These are phyloP conservation scores for Blastomyces emzantsi DNA, from an alignment of 2,329 filamentous ascomycete species.

Conservation along the genomic window DNA sequence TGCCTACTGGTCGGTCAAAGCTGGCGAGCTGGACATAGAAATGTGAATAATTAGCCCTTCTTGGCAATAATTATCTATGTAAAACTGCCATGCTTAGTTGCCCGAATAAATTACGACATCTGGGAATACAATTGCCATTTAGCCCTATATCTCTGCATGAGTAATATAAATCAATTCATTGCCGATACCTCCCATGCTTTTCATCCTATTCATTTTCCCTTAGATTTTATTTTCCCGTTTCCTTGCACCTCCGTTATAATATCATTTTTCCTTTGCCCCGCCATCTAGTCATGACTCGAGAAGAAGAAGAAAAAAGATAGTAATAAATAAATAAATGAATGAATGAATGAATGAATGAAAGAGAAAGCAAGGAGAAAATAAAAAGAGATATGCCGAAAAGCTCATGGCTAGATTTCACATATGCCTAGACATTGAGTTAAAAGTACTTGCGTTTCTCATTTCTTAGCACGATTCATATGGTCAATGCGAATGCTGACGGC, in stretches of 20 bases:
- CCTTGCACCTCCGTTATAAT: not conserved
- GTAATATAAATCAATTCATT: not conserved
- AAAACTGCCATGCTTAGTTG: not conserved
- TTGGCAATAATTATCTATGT: not conserved
- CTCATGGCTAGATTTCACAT: not conserved
- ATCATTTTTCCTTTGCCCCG: not conserved
- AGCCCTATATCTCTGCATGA: not conserved
- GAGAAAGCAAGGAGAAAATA: not conserved
- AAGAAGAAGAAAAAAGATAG: not conserved
- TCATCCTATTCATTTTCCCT: not conserved
- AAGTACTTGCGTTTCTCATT: not conserved
- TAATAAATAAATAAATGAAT: too few species aligned
- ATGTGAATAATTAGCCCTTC: not conserved
- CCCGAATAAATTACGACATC: not conserved
- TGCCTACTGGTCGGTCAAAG: not conserved
- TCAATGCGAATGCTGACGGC: slow-evolving; percentile 53
- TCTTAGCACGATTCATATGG: slow-evolving; percentile 10
- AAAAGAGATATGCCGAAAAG: not conserved
- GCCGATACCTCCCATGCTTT: not conserved
- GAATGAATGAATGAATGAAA: not conserved
- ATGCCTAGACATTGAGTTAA: not conserved
- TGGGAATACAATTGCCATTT: not conserved
- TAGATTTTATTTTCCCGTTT: not conserved
- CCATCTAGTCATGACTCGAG: not conserved
- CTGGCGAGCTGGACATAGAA: too few species aligned